Evolutionary conservation across 2,329 filamentous ascomycete genomes (phyloP).

Genomic region (Aspergillus sergii): DNA sequence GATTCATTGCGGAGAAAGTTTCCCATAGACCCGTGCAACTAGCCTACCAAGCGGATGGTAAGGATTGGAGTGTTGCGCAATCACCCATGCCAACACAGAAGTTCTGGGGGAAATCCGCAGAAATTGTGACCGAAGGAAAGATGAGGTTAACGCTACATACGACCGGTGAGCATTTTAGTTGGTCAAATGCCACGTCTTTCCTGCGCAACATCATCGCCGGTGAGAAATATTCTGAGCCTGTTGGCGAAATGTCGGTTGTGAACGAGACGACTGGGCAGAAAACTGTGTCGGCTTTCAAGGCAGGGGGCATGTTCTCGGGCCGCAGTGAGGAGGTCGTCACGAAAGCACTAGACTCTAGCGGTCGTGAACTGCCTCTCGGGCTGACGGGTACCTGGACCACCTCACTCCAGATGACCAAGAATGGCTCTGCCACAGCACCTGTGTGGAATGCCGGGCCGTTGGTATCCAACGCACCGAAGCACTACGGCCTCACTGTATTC

Average conservation of each 20-base stretch:
- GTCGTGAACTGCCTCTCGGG: slow-evolving; percentile 66
- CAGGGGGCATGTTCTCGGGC: slow-evolving; percentile 96
- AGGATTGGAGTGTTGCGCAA: slow-evolving; percentile 83
- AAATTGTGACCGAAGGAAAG: slow-evolving; percentile 89
- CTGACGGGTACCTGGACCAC: slow-evolving; percentile 84
- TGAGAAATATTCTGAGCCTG: slow-evolving; percentile 96
- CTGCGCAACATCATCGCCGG: slow-evolving; percentile 95
- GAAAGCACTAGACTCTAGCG: slow-evolving; percentile 69
- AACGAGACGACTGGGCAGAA: slow-evolving; percentile 84
- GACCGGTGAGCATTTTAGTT: slow-evolving; percentile 81
- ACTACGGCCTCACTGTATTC: slow-evolving; percentile 87
- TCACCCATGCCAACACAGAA: slow-evolving; percentile 89
- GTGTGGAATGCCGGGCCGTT: slow-evolving; percentile 80
- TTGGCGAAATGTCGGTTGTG: slow-evolving; percentile 81
- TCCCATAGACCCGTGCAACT: slow-evolving; percentile 89
- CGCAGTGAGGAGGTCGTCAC: slow-evolving; percentile 86
- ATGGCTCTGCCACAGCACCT: slow-evolving; percentile 62
- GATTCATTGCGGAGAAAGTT: slow-evolving; percentile 94
- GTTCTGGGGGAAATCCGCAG: slow-evolving; percentile 97
- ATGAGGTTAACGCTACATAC: slow-evolving; percentile 76
- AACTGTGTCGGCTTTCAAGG: slow-evolving; percentile 86
- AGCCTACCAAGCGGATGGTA: slow-evolving; percentile 88
- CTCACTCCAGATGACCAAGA: slow-evolving; percentile 66
- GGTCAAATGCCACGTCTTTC: slow-evolving; percentile 86
- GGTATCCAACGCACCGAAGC: slow-evolving; percentile 75